Conservation (phyloP, 805 yeast genomes). For the Hanseniaspora meyeri region DNA sequence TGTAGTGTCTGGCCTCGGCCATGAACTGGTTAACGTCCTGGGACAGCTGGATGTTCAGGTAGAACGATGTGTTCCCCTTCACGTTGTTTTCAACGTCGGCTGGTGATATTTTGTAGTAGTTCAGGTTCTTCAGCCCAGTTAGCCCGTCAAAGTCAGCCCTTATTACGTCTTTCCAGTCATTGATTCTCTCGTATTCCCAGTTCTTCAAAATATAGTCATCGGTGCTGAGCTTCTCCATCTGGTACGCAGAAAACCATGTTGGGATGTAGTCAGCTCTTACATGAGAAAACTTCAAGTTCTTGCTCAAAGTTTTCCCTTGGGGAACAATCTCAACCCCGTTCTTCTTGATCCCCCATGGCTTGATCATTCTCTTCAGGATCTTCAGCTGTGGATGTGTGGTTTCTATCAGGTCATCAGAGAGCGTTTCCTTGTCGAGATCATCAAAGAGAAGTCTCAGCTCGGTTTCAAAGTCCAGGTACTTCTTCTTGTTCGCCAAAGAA, state of each 20-base stretch:
- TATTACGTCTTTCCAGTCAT: conserved; percentile 43
- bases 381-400: conserved; percentile 47
- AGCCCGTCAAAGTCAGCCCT: conserved; percentile 30
- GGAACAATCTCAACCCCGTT: conserved; percentile 59
- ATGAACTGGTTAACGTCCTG: conserved; percentile 71
- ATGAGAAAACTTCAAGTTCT: conserved; percentile 56
- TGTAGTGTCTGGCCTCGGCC: conserved; percentile 6
- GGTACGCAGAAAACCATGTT: conserved; percentile 45
- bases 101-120: conserved; percentile 43
- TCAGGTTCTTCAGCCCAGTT: conserved; percentile 28
- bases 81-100: conserved; percentile 27
- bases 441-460: conserved; percentile 65
- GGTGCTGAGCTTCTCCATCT: conserved; percentile 41
- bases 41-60: conserved; percentile 51
- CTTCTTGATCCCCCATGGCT: conserved; percentile 53
- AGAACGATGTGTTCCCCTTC: conserved; percentile 37
- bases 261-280: conserved; percentile 77
- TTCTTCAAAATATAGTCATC: conserved; percentile 28
- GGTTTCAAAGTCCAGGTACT: conserved; percentile 53
- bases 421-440: conserved; percentile 20
- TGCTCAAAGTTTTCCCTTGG: conserved; percentile 39
- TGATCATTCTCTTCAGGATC: conserved; percentile 36
- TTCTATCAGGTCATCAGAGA: conserved; percentile 37
- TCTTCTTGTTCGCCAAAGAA: conserved; percentile 34
- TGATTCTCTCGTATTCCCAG: conserved; percentile 26